Percentiles rank a stretch among this genome's conserved stretches.
These are phyloP conservation scores for Ustilago tritici DNA, from an alignment of 1,284 basidiomycete species.

Conservation along the genomic window DNA sequence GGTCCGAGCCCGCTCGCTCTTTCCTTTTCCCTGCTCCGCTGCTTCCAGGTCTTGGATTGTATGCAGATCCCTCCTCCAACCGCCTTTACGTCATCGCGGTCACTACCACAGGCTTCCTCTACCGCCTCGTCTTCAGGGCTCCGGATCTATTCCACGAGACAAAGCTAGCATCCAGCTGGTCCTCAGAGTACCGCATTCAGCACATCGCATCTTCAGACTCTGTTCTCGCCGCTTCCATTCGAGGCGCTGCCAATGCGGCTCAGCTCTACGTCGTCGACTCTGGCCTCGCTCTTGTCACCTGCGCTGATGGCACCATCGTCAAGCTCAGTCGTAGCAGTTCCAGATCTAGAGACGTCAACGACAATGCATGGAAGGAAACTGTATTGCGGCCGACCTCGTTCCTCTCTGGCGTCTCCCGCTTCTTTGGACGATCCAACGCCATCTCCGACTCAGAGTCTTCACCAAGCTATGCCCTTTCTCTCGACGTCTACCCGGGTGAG, in stretches of 20 bases:
- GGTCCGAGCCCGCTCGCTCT: conserved; percentile 29
- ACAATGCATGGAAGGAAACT: conserved; percentile 54
- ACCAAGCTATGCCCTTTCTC: conserved; percentile 50
- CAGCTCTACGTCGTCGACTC: conserved; percentile 54
- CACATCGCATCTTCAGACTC: conserved; percentile 45
- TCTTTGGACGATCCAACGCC: conserved; percentile 50
- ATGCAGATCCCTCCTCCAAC: conserved; percentile 40
- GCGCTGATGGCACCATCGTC: conserved; percentile 60
- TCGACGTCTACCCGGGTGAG: conserved; percentile 51
- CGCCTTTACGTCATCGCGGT: conserved; percentile 53
- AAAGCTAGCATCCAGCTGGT: conserved; percentile 43
- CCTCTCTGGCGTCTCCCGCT: conserved; percentile 60
- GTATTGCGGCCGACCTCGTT: conserved; percentile 58
- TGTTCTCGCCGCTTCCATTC: conserved; percentile 20
- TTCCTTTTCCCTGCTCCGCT: conserved; percentile 60
- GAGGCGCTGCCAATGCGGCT: conserved; percentile 40
- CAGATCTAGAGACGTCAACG: conserved; percentile 27
- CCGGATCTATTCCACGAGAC: conserved; percentile 48
- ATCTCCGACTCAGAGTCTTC: conserved; percentile 42
- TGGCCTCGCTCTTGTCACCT: conserved; percentile 58
- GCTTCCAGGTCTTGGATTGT: conserved; percentile 50
- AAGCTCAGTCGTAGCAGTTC: conserved; percentile 50
- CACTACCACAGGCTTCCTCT: conserved; percentile 54
- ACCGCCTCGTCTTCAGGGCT: conserved; percentile 50
- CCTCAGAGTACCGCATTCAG: conserved; percentile 49